Evolutionary conservation across 1,284 basidiomycete species (phyloP).

Genomic region (Xerocomus tenax): DNA sequence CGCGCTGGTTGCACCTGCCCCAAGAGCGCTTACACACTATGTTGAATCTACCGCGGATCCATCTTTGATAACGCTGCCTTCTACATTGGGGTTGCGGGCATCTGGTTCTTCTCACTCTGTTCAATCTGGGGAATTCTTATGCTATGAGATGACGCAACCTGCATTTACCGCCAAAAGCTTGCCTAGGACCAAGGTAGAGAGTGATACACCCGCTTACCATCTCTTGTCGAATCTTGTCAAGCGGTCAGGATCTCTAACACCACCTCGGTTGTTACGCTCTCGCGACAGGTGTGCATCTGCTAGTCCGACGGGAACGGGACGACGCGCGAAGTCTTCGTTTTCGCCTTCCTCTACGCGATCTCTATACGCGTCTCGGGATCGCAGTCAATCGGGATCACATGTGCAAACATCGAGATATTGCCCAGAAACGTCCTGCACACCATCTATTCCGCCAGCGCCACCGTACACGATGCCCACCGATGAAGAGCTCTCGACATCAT

Average conservation of each 20-base stretch:
- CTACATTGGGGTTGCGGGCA: constrained; percentile 58
- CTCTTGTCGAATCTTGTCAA: constrained; percentile 48
- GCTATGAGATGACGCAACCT: constrained; percentile 6
- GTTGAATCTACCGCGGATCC: constrained; percentile 49
- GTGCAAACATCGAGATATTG: constrained; percentile 25
- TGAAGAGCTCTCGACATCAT: constrained; percentile 44
- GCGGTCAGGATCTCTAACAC: constrained; percentile 30
- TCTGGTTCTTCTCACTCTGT: constrained; percentile 32
- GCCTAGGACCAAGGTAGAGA: constrained; percentile 32
- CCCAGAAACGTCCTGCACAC: constrained; percentile 34
- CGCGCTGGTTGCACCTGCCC: constrained; percentile 54
- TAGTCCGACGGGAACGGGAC: constrained; percentile 18
- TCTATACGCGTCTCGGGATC: constrained; percentile 10
- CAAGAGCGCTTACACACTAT: constrained; percentile 65
- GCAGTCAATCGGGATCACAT: constrained; percentile 7
- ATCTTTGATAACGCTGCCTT: constrained; percentile 51
- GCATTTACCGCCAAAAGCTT: constrained; percentile 21
- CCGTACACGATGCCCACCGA: constrained; percentile 47
- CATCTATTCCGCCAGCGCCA: constrained; percentile 16
- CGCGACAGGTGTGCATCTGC: constrained; percentile 19
- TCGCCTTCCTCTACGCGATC: constrained; percentile 13
- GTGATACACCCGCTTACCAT: constrained; percentile 48
- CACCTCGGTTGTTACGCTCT: constrained; percentile 24
- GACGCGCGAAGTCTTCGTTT: constrained; percentile 5
- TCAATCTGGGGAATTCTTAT: constrained; percentile 11